Evolutionary conservation across 805 yeast genomes (phyloP).

Genomic region (Starmera caribaea): DNA sequence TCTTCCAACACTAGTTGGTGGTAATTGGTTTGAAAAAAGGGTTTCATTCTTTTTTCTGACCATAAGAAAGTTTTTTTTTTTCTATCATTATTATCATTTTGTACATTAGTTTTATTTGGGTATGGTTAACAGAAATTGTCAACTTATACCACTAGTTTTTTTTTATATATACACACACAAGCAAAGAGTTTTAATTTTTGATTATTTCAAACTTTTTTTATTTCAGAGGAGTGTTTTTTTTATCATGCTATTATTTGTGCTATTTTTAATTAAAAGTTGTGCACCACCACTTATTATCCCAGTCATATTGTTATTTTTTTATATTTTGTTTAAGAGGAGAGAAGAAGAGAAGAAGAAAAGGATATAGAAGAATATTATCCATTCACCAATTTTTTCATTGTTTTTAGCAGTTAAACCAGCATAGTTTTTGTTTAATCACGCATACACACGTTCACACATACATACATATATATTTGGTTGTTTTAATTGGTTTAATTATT

Average conservation of each 20-base stretch:
- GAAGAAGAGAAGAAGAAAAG: not conserved
- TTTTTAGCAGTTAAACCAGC: not conserved
- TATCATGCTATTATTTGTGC: not conserved
- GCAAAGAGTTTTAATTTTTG: not conserved
- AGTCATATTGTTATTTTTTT: not conserved
- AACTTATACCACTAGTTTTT: not conserved
- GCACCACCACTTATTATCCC: not conserved
- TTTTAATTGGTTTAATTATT: not conserved
- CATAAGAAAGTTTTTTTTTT: not conserved
- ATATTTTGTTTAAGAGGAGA: not conserved
- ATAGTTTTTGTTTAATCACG: not conserved
- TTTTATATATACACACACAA: not conserved
- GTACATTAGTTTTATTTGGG: not conserved
- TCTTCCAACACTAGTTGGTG: constrained; percentile 13
- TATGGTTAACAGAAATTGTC: not conserved
- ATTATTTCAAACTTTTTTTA: not conserved
- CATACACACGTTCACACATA: not conserved
- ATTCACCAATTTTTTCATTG: not conserved
- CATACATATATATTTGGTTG: not conserved
- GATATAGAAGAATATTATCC: not conserved
- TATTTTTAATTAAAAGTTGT: not conserved
- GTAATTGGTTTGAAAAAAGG: constrained; percentile 3
- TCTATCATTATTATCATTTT: not conserved
- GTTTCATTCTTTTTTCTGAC: not conserved
- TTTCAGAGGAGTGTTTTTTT: not conserved